Conservation (phyloP, 2,329 filamentous ascomycete genomes). For the Xylaria sp. region DNA sequence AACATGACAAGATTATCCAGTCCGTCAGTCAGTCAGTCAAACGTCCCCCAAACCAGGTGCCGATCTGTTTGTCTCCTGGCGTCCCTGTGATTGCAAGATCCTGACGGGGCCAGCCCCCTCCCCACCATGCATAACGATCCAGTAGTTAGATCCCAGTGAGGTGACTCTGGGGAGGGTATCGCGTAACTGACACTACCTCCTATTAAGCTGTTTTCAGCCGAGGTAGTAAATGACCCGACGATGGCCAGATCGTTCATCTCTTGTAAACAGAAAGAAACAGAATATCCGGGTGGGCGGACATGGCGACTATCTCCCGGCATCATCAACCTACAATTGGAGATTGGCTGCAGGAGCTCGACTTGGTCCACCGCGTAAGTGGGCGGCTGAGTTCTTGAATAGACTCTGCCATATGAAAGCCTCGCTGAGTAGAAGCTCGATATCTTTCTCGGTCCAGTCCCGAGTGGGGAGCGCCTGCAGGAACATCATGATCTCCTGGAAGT, state of each 20-base stretch:
- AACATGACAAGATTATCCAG: neutral
- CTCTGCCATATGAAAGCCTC: constrained; percentile 99
- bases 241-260: neutral
- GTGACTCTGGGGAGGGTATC: neutral
- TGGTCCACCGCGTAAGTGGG: constrained; percentile 64
- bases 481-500: constrained; percentile 99
- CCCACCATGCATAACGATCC: neutral
- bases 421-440: constrained; percentile 89
- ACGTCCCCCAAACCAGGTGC: neutral
- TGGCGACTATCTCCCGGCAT: neutral
- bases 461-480: constrained; percentile 94
- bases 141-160: neutral
- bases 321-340: constrained; percentile 33
- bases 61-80: neutral
- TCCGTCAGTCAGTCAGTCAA: neutral
- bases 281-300: neutral
- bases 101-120: neutral
- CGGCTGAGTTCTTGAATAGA: constrained; percentile 88
- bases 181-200: neutral
- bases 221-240: neutral
- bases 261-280: neutral
- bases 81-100: neutral
- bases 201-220: neutral
- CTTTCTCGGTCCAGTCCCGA: constrained; percentile 92
- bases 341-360: constrained; percentile 38